Evolutionary conservation across 208 protist genomes (phyloP).

Genomic region (Trypanosoma avium): DNA sequence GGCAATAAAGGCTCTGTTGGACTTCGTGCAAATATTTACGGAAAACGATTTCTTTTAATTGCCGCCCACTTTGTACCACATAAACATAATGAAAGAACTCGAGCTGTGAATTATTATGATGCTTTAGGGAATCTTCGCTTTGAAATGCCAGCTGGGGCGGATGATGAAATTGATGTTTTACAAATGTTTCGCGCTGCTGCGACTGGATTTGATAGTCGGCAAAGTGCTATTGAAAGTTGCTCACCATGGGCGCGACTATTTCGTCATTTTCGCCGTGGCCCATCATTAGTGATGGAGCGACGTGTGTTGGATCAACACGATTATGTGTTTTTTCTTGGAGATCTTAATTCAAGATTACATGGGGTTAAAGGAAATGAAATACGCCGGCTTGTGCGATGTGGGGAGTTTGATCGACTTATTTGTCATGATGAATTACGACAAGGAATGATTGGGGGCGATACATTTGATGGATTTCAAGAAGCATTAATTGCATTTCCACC

Average conservation of each 20-base stretch:
- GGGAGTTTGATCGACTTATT: slow-evolving; percentile 56
- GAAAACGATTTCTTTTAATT: slow-evolving; percentile 89
- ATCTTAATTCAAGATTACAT: slow-evolving; percentile 93
- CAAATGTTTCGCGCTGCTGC: slow-evolving; percentile 51
- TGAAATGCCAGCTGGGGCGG: slow-evolving; percentile 45
- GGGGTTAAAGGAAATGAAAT: slow-evolving; percentile 40
- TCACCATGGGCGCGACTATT: slow-evolving; percentile 51
- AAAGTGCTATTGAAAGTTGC: slow-evolving; percentile 24
- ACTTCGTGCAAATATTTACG: slow-evolving; percentile 82
- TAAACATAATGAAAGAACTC: slow-evolving; percentile 76
- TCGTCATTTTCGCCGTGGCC: slow-evolving; percentile 15
- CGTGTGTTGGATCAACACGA: slow-evolving; percentile 79
- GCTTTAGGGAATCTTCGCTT: slow-evolving; percentile 72
- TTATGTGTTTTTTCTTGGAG: slow-evolving; percentile 93
- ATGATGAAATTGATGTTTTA: slow-evolving; percentile 79
- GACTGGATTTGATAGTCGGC: slow-evolving; percentile 1
- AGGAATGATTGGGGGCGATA: slow-evolving; percentile 66
- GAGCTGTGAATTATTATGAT: slow-evolving; percentile 73
- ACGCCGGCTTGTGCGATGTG: slow-evolving; percentile 25
- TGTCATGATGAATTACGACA: slow-evolving; percentile 82
- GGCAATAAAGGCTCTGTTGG: slow-evolving; percentile 93
- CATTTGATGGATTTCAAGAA: slow-evolving; percentile 90
- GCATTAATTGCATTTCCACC: slow-evolving; percentile 85
- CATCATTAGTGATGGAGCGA: slow-evolving; percentile 36
- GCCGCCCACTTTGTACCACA: slow-evolving; percentile 91